Evolutionary conservation across 371 early-diverging fungal genomes (phyloP), one percentile per base, ranked within the genome.

Genomic region (Actinomortierella ambigua): DNA sequence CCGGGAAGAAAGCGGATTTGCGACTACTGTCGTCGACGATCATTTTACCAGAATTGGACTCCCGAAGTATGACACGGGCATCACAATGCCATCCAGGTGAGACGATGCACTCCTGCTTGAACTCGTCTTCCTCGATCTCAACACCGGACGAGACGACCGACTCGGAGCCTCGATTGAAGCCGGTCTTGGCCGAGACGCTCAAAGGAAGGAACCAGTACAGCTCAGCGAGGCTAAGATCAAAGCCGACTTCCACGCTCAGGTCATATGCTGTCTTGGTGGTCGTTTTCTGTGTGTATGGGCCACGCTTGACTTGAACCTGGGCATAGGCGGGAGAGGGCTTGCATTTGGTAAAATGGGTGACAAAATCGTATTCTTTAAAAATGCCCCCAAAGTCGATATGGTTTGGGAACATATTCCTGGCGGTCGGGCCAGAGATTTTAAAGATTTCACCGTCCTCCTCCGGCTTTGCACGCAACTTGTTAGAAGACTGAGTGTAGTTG

Each of bases 331-430:
- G 63, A 18, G 7, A 40, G 6, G 51, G 13, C 24, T 14, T 0
- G 39, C 63, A 63, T 24, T 1, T 52, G 26, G 55, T 52, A 44
- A 63, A 63, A 46, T 63, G 56, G 50, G 63, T 26, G 29, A 51
- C 63, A 63, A 56, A 63, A 3, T 29, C 9, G 40, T 63, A 63
- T 34, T 55, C 56, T 46, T 18, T 63, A 51, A 63, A 63, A 46
- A 50, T 43, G 13, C 51, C 49, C 1, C 55, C 0, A 3, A 17
- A 7, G 15, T 3, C 8, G 40, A 57, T 46, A 23, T 27, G 23
- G 14, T 57, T 57, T 2, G 63, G 63, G 51, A 63, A 63, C 63
- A 63, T 63, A 50, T 63, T 63, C 52, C 56, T 63, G 34, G 63
- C 63, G 28, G 40, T 26, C n/a, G 39, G 34, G 41, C 63, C 63